A percentile compares a stretch with the other conserved stretches of the same genome.
Conservation (phyloP, 805 yeast genomes). For the Saccharomycopsis fodiens region DNA sequence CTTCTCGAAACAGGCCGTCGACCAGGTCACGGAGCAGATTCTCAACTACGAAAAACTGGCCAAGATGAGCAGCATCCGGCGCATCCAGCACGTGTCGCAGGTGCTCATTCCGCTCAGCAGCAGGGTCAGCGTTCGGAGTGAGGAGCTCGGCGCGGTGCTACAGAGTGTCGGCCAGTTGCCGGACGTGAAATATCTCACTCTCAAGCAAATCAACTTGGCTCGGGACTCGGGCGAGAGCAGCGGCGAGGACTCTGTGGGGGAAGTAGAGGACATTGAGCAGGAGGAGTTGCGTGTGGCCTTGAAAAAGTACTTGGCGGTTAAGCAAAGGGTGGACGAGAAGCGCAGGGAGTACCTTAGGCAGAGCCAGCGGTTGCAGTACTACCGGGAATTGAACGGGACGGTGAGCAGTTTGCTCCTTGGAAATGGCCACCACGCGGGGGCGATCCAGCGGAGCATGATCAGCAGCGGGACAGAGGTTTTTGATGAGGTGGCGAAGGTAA, state of each 20-base stretch:
- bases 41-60: constrained; percentile 1
- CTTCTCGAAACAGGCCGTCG: constrained; percentile 9
- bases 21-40: constrained; percentile 4
- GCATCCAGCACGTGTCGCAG: not conserved
- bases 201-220: not conserved
- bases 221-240: not conserved
- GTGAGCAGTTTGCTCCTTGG: not conserved
- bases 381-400: constrained; percentile 1
- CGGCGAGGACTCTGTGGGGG: constrained; percentile 1
- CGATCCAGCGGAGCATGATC: constrained; percentile 1
- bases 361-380: constrained; percentile 1
- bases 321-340: not conserved
- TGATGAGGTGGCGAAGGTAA: constrained; percentile 7
- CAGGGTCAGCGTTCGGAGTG: not conserved
- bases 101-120: constrained; percentile 7
- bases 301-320: not conserved
- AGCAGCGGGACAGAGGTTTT: constrained; percentile 3
- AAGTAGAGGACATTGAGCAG: constrained; percentile 5
- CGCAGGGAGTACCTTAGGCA: not conserved
- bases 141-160: not conserved
- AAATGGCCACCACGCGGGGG: not conserved
- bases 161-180: constrained; percentile 2
- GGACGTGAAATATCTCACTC: constrained; percentile 5
- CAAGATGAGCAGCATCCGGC: not conserved
- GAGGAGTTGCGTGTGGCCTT: not conserved